Evolutionary conservation across 177 flowering plant genomes (phyloP), one percentile per base, ranked within the genome.

Genomic region (Vitis hybrid): DNA sequence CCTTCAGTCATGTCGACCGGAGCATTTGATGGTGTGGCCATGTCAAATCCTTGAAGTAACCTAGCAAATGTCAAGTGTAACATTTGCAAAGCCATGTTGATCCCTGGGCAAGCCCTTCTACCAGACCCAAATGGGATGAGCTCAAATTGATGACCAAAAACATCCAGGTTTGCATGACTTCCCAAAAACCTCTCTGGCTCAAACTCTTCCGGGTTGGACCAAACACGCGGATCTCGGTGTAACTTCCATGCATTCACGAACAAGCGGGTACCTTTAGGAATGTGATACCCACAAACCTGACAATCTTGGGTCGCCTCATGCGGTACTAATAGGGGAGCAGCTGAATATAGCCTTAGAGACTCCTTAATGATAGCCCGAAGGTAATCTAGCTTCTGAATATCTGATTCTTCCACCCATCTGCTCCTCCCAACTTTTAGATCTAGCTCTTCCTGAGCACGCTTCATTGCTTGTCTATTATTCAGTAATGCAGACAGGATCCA

Each of bases 301-400:
- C 77, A 74, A 32, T 74, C 77, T 12, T 74, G 64, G 12, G 34
- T 64, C 52, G 65, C 51, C 50, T 63, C 64, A 8, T 65, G 72
- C 13, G 59, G 51, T 3, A 56, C 77, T 15, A 69, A 49, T 11
- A 74, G 26, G 0, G 77, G 77, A 9, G 45, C 77, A 0, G 77
- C 65, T 5, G 77, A 69, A 60, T 63, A 50, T 3, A 74, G 50
- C 11, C 77, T 66, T 5, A 74, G 69, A 45, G 69, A 17, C 13
- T 74, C 77, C 45, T 69, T 69, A 51, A 69, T 11, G 10, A 69
- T 34, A 58, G 72, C 72, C 64, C 58, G 68, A 64, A 74, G 69
- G 61, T 45, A 69, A 3, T 3, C 15, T 2, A 74, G 65, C 51
- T 64, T 69, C 9, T 56, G 11, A 18, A 74, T 13, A 59, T 74